Evolutionary conservation across 768 basidiomycete species (phyloP).

Genomic region (Melanogaster broomeanus): DNA sequence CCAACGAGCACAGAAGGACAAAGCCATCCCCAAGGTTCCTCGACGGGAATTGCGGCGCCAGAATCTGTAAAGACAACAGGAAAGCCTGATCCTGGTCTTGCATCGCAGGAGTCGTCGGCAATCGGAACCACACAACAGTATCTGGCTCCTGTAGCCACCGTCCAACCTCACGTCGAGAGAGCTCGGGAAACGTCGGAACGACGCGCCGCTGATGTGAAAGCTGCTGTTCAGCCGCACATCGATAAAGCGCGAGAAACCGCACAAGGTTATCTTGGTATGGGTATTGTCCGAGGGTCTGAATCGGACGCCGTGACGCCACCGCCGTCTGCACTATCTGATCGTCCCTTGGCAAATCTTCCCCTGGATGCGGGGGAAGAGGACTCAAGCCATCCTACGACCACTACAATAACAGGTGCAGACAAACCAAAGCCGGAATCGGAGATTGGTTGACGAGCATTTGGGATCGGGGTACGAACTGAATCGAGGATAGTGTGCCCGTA

Average conservation of each 20-base stretch:
- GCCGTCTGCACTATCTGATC: constrained; percentile 1
- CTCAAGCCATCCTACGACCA: constrained; percentile 26
- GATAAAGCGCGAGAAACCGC: constrained; percentile 22
- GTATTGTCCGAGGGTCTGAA: background rate
- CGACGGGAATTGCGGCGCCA: constrained; percentile 28
- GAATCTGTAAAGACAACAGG: constrained; percentile 31
- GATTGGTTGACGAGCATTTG: background rate
- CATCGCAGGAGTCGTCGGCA: constrained; percentile 32
- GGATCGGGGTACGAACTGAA: background rate
- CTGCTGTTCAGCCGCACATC: constrained; percentile 34
- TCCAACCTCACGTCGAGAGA: constrained; percentile 31
- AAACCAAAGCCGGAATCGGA: constrained; percentile 2
- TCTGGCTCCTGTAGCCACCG: constrained; percentile 16
- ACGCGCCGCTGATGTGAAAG: constrained; percentile 25
- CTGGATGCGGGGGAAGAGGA: constrained; percentile 39
- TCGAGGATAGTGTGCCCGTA: background rate
- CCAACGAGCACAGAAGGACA: constrained; percentile 10
- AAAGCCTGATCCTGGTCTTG: constrained; percentile 32
- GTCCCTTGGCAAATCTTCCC: constrained; percentile 37
- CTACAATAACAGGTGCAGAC: background rate
- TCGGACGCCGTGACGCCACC: constrained; percentile 9
- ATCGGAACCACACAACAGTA: constrained; percentile 35
- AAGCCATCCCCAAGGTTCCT: constrained; percentile 12
- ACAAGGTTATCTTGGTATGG: constrained; percentile 17
- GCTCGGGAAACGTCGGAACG: constrained; percentile 27